Base-by-base conservation (phyloP, 2,329 filamentous ascomycete species). In the Chaetomium olivaceum region DNA sequence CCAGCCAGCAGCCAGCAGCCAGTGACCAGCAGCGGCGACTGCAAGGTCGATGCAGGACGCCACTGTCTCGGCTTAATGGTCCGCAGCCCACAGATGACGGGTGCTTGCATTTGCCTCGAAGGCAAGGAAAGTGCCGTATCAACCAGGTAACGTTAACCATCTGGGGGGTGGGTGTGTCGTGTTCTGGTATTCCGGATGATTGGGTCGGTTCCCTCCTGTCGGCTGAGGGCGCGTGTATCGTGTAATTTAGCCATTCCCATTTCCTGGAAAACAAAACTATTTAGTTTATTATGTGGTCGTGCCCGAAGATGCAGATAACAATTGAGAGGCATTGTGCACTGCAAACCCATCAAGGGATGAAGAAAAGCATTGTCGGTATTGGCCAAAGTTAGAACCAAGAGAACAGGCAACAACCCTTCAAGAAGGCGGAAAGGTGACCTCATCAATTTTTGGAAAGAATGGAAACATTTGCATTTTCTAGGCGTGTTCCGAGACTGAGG, bases 61-160 rank as follows among this genome's bases (percentile, higher is more conserved):
- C 63, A 56, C 25, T 43, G 58, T 67, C 55, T 67, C 52, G 60
- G 7, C 33, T 67, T 65, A 56, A 63, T 58, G 50, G 58, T 43
- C 43, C 27, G 59, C 21, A 48, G 61, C 39, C 51, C 21, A 16
- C 12, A 25, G 48, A 23, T 31, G 23, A 12, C 61, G 61, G 61
- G 51, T 52, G 54, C 48, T 54, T 65, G 59, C 63, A 55, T 57
- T 14, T 36, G 25, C 21, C 19, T 29, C 43, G 21, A 56, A 19
- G 25, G 4, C 43, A 51, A 50, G 25, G 23, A 21, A 14, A 19
- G 5, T 2, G 31, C 21, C 19, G 51, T 54, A 21, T 55, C 19
- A 9, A 33, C 16, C 39, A 19, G 36, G 36, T 19, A 39, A 39
- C 14, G 36, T 39, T 39, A 39, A 39, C 14, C 36, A 16, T 9